phyloP scores from a whole-genome alignment of 345 rosid species.

The Turnera subulata region DNA sequence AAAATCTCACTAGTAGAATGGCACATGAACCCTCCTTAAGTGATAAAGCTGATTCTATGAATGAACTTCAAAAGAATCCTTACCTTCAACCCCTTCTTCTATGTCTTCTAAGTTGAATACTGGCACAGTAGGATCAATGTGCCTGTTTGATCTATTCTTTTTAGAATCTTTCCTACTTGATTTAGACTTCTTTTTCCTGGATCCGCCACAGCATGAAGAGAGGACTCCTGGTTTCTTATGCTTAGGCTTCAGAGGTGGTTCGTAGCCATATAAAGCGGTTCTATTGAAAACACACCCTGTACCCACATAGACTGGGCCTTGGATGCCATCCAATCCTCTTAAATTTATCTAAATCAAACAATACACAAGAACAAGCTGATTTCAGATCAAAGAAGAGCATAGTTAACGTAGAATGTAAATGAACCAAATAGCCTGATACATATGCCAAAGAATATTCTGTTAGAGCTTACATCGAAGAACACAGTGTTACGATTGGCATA shows the following conservation, averaged over 20 bases:
- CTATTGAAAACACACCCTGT: slow-evolving; percentile 38
- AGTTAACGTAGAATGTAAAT: neutral
- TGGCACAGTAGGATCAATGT: slow-evolving; percentile 31
- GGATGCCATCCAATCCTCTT: slow-evolving; percentile 31
- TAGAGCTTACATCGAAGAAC: slow-evolving; percentile 27
- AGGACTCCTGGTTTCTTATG: slow-evolving; percentile 25
- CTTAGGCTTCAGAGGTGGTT: slow-evolving; percentile 33
- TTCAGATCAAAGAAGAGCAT: neutral
- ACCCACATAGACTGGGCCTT: slow-evolving; percentile 38
- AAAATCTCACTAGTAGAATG: no score
- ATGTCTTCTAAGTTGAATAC: slow-evolving; percentile 32
- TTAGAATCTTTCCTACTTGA: slow-evolving; percentile 20
- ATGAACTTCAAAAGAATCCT: neutral
- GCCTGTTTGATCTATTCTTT: slow-evolving; percentile 27
- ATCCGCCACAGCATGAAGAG: slow-evolving; percentile 28
- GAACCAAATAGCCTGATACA: neutral
- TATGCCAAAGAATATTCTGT: neutral
- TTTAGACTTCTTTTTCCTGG: slow-evolving; percentile 28
- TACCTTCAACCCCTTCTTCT: slow-evolving; percentile 38
- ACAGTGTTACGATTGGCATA: slow-evolving; percentile 35
- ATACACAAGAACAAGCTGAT: neutral
- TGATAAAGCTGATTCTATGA: no score
- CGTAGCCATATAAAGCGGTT: slow-evolving; percentile 35
- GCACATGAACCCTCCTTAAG: no score
- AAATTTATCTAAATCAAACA: slow-evolving; percentile 23